phyloP scores from a whole-genome alignment of 495 filamentous ascomycete genomes.

The Penicillium coprophilum region DNA sequence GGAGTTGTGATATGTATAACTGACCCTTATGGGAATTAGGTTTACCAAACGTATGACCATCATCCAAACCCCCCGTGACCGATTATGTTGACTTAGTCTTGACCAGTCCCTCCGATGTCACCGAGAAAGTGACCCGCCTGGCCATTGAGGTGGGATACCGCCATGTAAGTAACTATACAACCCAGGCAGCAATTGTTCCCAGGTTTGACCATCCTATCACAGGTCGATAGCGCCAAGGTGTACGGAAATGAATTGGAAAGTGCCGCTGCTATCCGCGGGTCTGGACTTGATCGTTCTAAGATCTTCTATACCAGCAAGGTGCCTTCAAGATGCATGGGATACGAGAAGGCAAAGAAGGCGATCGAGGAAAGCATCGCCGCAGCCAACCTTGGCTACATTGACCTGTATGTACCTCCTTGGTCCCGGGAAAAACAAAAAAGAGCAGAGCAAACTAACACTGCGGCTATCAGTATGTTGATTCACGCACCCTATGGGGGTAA shows the following conservation, averaged over 20 bases:
- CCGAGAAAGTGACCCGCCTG: constrained; percentile 57
- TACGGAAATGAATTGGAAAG: constrained; percentile 57
- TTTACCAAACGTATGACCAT: constrained; percentile 67
- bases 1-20: not conserved
- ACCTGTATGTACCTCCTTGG: constrained; percentile 38
- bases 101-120: constrained; percentile 51
- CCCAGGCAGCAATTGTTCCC: not conserved
- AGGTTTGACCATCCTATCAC: not conserved
- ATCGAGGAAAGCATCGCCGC: constrained; percentile 50
- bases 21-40: constrained; percentile 42
- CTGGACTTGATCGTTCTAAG: constrained; percentile 45
- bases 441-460: not conserved
- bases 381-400: constrained; percentile 54
- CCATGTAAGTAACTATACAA: constrained; percentile 49
- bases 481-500: constrained; percentile 58
- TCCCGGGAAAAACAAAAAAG: not conserved
- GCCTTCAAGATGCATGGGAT: constrained; percentile 43
- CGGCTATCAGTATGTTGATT: constrained; percentile 44
- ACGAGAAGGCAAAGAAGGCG: constrained; percentile 50
- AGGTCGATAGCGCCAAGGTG: constrained; percentile 56
- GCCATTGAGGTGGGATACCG: constrained; percentile 71
- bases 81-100: constrained; percentile 10
- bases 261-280: constrained; percentile 45
- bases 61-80: not conserved
- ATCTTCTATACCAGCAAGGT: constrained; percentile 62